phyloP scores from a whole-genome alignment of 805 yeast genomes.

The Candida insectorum region DNA sequence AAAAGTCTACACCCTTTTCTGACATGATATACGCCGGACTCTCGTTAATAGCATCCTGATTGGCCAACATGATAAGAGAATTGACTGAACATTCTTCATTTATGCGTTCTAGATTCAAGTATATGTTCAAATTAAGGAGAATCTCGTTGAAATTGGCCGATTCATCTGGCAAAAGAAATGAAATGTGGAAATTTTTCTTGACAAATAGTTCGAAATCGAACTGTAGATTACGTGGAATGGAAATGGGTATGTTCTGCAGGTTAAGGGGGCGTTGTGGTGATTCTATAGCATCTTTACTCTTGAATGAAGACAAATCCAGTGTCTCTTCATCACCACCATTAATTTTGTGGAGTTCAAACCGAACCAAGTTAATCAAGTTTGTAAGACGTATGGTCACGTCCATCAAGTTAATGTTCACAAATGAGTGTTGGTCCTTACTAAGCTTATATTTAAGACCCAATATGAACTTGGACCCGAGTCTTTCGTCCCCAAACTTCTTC shows the following conservation, averaged over 20 bases:
- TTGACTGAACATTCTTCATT: constrained; percentile 3
- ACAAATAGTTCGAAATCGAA: constrained; percentile 31
- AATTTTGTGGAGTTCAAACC: constrained; percentile 14
- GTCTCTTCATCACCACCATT: not conserved
- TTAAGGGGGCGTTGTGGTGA: not conserved
- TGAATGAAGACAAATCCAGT: not conserved
- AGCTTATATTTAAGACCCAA: constrained; percentile 28
- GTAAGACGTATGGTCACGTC: constrained; percentile 61
- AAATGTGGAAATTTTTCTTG: constrained; percentile 36
- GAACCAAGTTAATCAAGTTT: constrained; percentile 16
- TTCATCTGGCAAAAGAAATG: constrained; percentile 33
- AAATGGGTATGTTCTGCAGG: constrained; percentile 1
- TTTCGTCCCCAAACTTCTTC: constrained; percentile 38
- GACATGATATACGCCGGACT: constrained; percentile 32
- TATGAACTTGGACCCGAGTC: constrained; percentile 20
- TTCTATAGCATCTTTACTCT: not conserved
- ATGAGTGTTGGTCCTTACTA: constrained; percentile 48
- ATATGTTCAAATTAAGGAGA: constrained; percentile 31
- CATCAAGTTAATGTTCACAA: constrained; percentile 57
- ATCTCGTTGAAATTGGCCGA: constrained; percentile 30
- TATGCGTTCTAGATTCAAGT: constrained; percentile 14
- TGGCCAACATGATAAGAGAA: constrained; percentile 24
- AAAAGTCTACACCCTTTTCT: constrained; percentile 20
- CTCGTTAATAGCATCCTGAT: constrained; percentile 12
- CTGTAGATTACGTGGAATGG: constrained; percentile 7